Evolutionary conservation across 2,329 filamentous ascomycete genomes (phyloP).

Genomic region (Coniella vitis): DNA sequence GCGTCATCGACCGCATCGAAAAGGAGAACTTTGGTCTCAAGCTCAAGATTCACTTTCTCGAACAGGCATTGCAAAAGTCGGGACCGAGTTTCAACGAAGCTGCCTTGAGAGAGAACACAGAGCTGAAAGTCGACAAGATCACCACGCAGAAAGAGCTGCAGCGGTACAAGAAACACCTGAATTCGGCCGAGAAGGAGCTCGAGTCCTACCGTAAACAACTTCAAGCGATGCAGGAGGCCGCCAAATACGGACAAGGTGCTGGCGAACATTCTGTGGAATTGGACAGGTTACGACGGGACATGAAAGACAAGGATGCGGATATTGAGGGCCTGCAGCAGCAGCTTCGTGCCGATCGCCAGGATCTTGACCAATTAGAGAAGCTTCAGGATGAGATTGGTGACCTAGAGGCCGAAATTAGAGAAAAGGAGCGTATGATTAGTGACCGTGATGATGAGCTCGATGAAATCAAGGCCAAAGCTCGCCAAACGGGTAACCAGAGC

Average conservation of each 20-base stretch:
- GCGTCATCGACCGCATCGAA: slow-evolving; percentile 89
- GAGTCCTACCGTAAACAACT: slow-evolving; percentile 79
- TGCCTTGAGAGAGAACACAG: slow-evolving; percentile 89
- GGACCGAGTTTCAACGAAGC: slow-evolving; percentile 86
- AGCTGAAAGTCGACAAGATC: slow-evolving; percentile 86
- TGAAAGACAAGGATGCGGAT: slow-evolving; percentile 54
- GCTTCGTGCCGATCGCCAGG: slow-evolving; percentile 49
- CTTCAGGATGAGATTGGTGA: slow-evolving; percentile 69
- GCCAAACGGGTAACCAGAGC: slow-evolving; percentile 39
- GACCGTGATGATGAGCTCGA: slow-evolving; percentile 72
- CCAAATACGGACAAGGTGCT: slow-evolving; percentile 68
- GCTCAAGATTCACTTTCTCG: slow-evolving; percentile 92
- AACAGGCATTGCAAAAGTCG: slow-evolving; percentile 80
- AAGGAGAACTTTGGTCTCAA: slow-evolving; percentile 98
- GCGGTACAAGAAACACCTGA: slow-evolving; percentile 77
- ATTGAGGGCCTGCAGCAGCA: slow-evolving; percentile 54
- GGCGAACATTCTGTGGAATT: slow-evolving; percentile 59
- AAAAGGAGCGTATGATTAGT: slow-evolving; percentile 67
- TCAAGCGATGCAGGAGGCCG: slow-evolving; percentile 72
- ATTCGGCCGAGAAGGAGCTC: slow-evolving; percentile 76
- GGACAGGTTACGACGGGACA: slow-evolving; percentile 47
- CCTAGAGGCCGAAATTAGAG: slow-evolving; percentile 66
- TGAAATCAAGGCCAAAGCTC: slow-evolving; percentile 49
- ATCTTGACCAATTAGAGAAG: slow-evolving; percentile 55
- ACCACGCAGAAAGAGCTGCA: slow-evolving; percentile 84